Evolutionary conservation across 805 yeast species (phyloP).

Genomic region (Ogataea trehaloabstinens): DNA sequence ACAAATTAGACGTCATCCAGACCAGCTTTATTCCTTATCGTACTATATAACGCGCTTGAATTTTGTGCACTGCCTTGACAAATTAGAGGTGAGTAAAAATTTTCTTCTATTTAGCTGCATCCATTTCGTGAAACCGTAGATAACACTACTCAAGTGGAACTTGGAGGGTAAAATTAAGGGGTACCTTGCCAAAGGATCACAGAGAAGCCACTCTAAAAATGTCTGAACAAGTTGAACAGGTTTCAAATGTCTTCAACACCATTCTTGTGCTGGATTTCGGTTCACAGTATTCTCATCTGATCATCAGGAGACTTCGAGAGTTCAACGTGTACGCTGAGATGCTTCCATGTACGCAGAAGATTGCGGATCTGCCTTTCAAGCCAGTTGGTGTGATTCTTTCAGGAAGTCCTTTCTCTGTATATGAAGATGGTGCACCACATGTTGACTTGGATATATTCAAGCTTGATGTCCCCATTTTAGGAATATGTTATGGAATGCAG

Average conservation of each 20-base stretch:
- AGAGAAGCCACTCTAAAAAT: too few relatives aligned
- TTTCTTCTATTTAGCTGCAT: too few relatives aligned
- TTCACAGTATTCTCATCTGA: slow-evolving; percentile 95
- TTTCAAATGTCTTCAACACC: slow-evolving; percentile 90
- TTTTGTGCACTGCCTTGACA: too few relatives aligned
- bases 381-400: slow-evolving; percentile 96
- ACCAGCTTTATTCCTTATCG: slow-evolving; percentile 3
- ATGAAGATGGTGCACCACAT: slow-evolving; percentile 93
- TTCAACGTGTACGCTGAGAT: slow-evolving; percentile 98
- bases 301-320: slow-evolving; percentile 96
- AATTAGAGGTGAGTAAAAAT: too few relatives aligned
- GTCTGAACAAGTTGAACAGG: slow-evolving; percentile 44
- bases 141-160: too few relatives aligned
- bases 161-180: too few relatives aligned
- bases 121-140: too few relatives aligned
- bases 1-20: not conserved
- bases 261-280: slow-evolving; percentile 97
- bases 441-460: slow-evolving; percentile 93
- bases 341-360: slow-evolving; percentile 99
- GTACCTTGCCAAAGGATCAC: too few relatives aligned
- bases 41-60: too few relatives aligned
- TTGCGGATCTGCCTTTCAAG: slow-evolving; percentile 85
- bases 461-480: slow-evolving; percentile 88
- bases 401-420: slow-evolving; percentile 98
- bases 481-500: slow-evolving; percentile 99